Percentiles rank a stretch among this genome's conserved stretches.
Conservation (phyloP, 495 filamentous ascomycete genomes). For the Annulohypoxylon nitens region DNA sequence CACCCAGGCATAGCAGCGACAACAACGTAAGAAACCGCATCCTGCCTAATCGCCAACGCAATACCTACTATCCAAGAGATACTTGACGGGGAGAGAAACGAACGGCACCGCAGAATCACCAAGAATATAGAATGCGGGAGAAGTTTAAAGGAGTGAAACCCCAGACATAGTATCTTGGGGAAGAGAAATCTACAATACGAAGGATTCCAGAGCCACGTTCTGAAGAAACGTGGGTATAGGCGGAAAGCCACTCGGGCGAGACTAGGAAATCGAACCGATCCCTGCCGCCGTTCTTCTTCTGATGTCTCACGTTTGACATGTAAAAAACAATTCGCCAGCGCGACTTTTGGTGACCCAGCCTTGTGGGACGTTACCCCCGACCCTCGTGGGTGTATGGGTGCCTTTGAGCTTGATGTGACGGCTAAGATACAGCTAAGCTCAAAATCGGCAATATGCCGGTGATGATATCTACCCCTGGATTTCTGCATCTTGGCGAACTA, state of each 20-base stretch:
- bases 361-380: conserved; percentile 37
- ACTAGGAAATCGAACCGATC: conserved; percentile 35
- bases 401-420: conserved; percentile 38
- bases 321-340: conserved; percentile 31
- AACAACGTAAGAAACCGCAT: conserved; percentile 42
- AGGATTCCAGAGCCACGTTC: conserved; percentile 3
- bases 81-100: conserved; percentile 27
- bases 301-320: conserved; percentile 15
- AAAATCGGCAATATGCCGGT: conserved; percentile 39
- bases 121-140: neutral
- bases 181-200: neutral
- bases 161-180: conserved; percentile 19
- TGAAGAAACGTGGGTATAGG: neutral
- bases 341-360: conserved; percentile 38
- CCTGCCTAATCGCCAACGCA: conserved; percentile 26
- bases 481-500: conserved; percentile 5
- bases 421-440: conserved; percentile 40
- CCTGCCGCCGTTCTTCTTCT: conserved; percentile 13
- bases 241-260: conserved; percentile 13
- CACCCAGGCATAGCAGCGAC: conserved; percentile 37
- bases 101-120: conserved; percentile 35
- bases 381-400: conserved; percentile 14
- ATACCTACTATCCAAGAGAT: neutral
- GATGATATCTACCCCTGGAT: conserved; percentile 21
- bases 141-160: conserved; percentile 34